Percentiles rank a stretch among this genome's conserved stretches.
phyloP scores from a whole-genome alignment of 2,329 filamentous ascomycete genomes.

The Tolypocladium capitatum region DNA sequence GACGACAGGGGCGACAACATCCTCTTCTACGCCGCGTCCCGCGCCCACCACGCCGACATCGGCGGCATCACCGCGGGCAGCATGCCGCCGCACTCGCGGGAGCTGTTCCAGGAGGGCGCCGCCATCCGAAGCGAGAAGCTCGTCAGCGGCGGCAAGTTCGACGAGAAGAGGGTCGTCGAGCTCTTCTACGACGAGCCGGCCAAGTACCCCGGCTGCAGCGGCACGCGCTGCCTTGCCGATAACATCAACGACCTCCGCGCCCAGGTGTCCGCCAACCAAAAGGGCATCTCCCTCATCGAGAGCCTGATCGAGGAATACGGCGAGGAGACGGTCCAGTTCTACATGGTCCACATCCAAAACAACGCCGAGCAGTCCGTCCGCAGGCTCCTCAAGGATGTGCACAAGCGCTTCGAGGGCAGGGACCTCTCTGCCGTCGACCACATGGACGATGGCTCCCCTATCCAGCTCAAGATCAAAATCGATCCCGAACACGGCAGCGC shows the following conservation, averaged over 20 bases:
- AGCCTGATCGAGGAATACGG: conserved; percentile 61
- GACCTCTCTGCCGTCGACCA: conserved; percentile 30
- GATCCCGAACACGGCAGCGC: conserved; percentile 57
- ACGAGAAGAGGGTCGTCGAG: conserved; percentile 63
- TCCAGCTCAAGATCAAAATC: conserved; percentile 62
- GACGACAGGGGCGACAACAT: conserved; percentile 38
- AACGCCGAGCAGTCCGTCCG: conserved; percentile 50
- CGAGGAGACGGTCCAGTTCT: conserved; percentile 55
- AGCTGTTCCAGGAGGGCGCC: conserved; percentile 52
- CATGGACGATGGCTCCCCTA: conserved; percentile 80
- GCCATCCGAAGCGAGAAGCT: conserved; percentile 55
- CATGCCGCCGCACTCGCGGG: conserved; percentile 65
- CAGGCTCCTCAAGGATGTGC: conserved; percentile 20
- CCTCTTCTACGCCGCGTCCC: conserved; percentile 43
- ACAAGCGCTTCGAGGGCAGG: conserved; percentile 6
- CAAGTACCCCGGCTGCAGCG: conserved; percentile 61
- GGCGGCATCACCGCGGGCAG: conserved; percentile 71
- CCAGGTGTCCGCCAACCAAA: conserved; percentile 76
- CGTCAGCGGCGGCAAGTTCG: conserved; percentile 63
- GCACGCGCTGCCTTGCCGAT: conserved; percentile 66
- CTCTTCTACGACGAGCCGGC: conserved; percentile 62
- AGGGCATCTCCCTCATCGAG: conserved; percentile 64
- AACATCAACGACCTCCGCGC: conserved; percentile 82
- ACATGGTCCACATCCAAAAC: conserved; percentile 27
- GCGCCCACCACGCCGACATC: conserved; percentile 37